Conservation (phyloP, 1,284 basidiomycete genomes). For the Ustilago lituana region DNA sequence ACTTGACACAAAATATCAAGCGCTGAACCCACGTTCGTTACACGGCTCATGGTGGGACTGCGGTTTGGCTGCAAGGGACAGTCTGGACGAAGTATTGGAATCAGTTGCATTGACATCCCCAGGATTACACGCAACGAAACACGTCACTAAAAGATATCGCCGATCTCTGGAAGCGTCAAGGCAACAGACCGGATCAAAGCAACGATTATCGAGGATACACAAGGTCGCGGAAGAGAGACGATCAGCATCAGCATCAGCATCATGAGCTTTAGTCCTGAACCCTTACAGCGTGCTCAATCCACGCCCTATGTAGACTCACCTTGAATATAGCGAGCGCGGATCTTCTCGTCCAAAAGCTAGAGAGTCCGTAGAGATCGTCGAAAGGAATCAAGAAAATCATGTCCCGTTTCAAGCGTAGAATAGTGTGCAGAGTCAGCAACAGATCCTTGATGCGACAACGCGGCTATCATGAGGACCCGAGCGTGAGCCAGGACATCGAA, state of each 20-base stretch:
- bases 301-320: constrained; percentile 17
- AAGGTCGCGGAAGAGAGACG: background rate
- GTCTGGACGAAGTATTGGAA: too few relatives aligned
- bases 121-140: background rate
- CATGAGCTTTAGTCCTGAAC: too few relatives aligned
- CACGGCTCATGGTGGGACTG: too few relatives aligned
- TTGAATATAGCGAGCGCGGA: constrained; percentile 53
- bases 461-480: background rate
- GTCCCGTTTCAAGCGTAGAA: too few relatives aligned
- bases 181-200: too few relatives aligned
- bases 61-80: too few relatives aligned
- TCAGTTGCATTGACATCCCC: background rate
- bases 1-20: too few relatives aligned
- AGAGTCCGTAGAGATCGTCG: too few relatives aligned
- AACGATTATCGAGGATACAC: background rate
- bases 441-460: background rate
- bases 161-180: constrained; percentile 37
- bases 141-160: constrained; percentile 43
- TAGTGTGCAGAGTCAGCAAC: background rate
- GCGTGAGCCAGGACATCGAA: background rate
- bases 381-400: too few relatives aligned
- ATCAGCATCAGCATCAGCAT: too few relatives aligned
- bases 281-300: too few relatives aligned
- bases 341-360: constrained; percentile 51
- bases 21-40: too few relatives aligned